Conservation (phyloP, 805 yeast genomes). For the Candida sithepensis region DNA sequence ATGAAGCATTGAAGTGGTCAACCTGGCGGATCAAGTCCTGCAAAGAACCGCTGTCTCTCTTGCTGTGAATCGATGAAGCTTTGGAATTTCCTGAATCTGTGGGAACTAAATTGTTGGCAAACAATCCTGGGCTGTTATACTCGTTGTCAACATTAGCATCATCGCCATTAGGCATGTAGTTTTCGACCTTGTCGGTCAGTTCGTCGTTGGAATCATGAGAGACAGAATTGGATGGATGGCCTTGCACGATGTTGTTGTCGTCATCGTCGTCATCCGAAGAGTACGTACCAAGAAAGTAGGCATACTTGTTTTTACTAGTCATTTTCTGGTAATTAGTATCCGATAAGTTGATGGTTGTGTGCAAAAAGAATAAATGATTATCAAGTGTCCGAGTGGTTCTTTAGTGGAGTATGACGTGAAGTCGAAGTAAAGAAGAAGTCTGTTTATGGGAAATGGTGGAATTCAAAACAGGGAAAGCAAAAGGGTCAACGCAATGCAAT, state of each 20-base stretch:
- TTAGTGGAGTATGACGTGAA: no score
- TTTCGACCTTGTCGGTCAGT: slow-evolving; percentile 3
- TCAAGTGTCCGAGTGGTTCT: no score
- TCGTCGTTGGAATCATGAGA: slow-evolving; percentile 3
- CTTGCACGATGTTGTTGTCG: slow-evolving; percentile 7
- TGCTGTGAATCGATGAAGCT: background rate
- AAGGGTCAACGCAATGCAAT: no score
- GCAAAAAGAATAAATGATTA: no score
- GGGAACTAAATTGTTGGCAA: background rate
- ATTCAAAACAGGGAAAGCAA: no score
- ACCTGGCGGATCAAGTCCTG: background rate
- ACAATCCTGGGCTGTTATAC: background rate
- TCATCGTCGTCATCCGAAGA: slow-evolving; percentile 9
- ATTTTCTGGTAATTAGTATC: background rate
- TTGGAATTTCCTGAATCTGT: background rate
- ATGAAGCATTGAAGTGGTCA: background rate
- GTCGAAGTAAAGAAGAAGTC: no score
- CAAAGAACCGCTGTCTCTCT: background rate
- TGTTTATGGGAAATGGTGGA: no score
- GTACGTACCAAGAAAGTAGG: slow-evolving; percentile 8
- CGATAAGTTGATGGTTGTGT: background rate
- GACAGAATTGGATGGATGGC: background rate
- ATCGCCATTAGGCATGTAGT: slow-evolving; percentile 1
- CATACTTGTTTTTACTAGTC: slow-evolving; percentile 7
- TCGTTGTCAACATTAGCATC: slow-evolving; percentile 1